Conservation (phyloP, 257 asterid genomes). For the Osmanthus fragrans region DNA sequence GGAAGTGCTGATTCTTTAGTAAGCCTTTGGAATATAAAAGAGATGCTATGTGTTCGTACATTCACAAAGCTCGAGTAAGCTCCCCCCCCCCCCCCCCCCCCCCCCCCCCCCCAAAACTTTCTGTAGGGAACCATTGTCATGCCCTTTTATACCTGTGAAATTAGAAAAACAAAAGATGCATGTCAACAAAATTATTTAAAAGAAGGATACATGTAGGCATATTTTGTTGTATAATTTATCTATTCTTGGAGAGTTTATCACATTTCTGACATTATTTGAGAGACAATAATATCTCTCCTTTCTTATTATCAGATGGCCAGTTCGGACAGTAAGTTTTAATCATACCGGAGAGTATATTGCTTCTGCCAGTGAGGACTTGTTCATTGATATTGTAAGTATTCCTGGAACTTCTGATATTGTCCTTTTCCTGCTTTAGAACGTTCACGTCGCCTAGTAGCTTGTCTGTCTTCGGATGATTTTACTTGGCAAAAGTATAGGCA, state of each 20-base stretch:
- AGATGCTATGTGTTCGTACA: slow-evolving; percentile 92
- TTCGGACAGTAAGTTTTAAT: slow-evolving; percentile 93
- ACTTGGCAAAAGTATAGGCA: slow-evolving; percentile 7
- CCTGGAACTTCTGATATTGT: slow-evolving; percentile 1
- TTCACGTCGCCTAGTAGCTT: background rate
- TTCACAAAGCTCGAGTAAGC: slow-evolving; percentile 92
- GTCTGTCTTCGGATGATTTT: slow-evolving; percentile 4
- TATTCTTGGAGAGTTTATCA: background rate
- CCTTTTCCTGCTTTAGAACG: background rate
- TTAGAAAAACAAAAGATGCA: background rate
- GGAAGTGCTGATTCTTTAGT: slow-evolving; percentile 98
- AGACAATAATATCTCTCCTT: slow-evolving; percentile 11
- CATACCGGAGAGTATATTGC: slow-evolving; percentile 94
- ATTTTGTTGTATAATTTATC: background rate
- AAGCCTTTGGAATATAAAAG: slow-evolving; percentile 97
- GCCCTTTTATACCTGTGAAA: background rate
- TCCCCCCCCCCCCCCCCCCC: slow-evolving; percentile 1
- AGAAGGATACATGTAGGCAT: background rate
- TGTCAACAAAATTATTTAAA: background rate
- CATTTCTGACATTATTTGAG: background rate
- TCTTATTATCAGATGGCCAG: slow-evolving; percentile 80
- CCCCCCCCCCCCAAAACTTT: background rate
- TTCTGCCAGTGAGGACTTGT: slow-evolving; percentile 94
- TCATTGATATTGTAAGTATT: slow-evolving; percentile 83
- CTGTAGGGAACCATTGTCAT: background rate